phyloP scores from a whole-genome alignment of 176 grass and related monocot genomes.

The Puccinellia tenuiflora region DNA sequence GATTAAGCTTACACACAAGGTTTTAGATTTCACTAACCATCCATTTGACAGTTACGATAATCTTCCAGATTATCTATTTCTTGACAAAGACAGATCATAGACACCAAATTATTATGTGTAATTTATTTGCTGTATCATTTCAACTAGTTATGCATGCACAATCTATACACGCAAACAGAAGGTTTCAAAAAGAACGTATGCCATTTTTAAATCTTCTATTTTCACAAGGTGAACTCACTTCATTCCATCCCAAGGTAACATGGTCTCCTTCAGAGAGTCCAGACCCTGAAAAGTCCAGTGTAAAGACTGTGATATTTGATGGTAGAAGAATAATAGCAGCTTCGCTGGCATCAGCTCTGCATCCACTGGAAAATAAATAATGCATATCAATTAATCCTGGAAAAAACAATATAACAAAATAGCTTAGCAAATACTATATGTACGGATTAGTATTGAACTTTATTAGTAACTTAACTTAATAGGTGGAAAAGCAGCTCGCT shows the following conservation, averaged over 20 bases:
- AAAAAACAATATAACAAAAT: constrained; percentile 4
- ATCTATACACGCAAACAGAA: neutral
- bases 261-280: constrained; percentile 99
- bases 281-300: constrained; percentile 99
- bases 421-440: constrained; percentile 5
- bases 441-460: neutral
- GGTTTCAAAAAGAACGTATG: neutral
- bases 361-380: constrained; percentile 88
- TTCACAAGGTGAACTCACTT: constrained; percentile 53
- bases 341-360: constrained; percentile 99
- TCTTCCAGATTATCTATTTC: neutral
- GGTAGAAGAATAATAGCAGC: constrained; percentile 97
- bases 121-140: neutral
- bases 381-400: constrained; percentile 36
- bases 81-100: neutral
- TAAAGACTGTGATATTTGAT: constrained; percentile 96
- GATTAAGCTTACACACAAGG: neutral
- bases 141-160: neutral
- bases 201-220: neutral
- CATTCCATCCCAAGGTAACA: constrained; percentile 97
- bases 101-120: neutral
- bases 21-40: constrained; percentile 4
- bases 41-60: neutral
- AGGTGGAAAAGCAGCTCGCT: constrained; percentile 2
- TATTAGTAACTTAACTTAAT: neutral